Conservation (phyloP, 306 rosid genomes). For the Begonia fuchsioides region DNA sequence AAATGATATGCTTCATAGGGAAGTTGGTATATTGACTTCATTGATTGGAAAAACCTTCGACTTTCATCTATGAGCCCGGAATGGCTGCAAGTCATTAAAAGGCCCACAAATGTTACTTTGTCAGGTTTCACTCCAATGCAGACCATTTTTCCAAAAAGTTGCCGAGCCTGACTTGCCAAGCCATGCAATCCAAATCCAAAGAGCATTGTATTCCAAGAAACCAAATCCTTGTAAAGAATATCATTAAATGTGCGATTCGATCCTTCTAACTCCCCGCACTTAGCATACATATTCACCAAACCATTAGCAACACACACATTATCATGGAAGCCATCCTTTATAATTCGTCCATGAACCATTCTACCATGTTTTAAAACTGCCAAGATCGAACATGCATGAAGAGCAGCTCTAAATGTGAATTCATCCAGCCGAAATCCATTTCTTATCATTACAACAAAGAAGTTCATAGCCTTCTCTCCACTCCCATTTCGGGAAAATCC, state of each 20-base stretch:
- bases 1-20: constrained; percentile 55
- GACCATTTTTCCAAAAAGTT: constrained; percentile 39
- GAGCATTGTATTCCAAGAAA: constrained; percentile 74
- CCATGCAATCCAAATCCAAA: constrained; percentile 67
- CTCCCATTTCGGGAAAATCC: constrained; percentile 54
- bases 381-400: constrained; percentile 68
- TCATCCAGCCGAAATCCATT: constrained; percentile 43
- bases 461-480: constrained; percentile 45
- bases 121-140: constrained; percentile 44
- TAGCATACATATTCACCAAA: constrained; percentile 67
- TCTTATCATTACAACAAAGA: constrained; percentile 49
- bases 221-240: constrained; percentile 40
- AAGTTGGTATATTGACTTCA: constrained; percentile 39
- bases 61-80: constrained; percentile 52
- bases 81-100: constrained; percentile 77
- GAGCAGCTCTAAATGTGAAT: constrained; percentile 51
- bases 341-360: constrained; percentile 41
- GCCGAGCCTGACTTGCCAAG: constrained; percentile 26
- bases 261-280: constrained; percentile 54
- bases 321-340: constrained; percentile 29
- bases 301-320: constrained; percentile 45
- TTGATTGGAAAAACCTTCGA: constrained; percentile 29
- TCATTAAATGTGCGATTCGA: constrained; percentile 29
- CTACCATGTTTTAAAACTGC: constrained; percentile 41
- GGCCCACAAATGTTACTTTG: constrained; percentile 61